Conservation (phyloP, 495 filamentous ascomycete genomes). For the Astrocystis sublimbata region DNA sequence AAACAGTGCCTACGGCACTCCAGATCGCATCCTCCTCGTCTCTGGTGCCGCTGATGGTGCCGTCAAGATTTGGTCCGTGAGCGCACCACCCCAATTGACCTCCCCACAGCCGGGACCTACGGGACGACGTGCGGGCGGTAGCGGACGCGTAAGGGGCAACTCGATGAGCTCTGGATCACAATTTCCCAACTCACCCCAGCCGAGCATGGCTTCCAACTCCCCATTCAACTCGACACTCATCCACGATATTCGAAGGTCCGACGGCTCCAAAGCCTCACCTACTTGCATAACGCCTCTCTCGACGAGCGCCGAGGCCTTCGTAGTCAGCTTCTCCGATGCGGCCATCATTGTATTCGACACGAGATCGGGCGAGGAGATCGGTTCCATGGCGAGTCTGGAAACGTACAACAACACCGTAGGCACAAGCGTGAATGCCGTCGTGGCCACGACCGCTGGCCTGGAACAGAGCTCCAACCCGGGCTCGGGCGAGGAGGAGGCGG, state of each 20-base stretch:
- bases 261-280: conserved; percentile 66
- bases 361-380: conserved; percentile 84
- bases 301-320: conserved; percentile 83
- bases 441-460: conserved; percentile 78
- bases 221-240: conserved; percentile 67
- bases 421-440: conserved; percentile 89
- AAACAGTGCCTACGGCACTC: conserved; percentile 65
- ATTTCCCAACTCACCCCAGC: conserved; percentile 88
- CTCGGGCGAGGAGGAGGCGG: conserved; percentile 54
- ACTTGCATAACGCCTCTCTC: conserved; percentile 91
- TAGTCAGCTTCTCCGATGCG: conserved; percentile 88
- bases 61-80: conserved; percentile 92
- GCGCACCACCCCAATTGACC: conserved; percentile 80
- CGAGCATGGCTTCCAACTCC: conserved; percentile 67
- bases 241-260: conserved; percentile 74
- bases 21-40: conserved; percentile 85
- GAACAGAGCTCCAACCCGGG: conserved; percentile 66
- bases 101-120: conserved; percentile 64
- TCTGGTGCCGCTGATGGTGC: conserved; percentile 90
- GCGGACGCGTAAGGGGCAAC: conserved; percentile 80
- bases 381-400: conserved; percentile 86
- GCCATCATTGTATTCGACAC: conserved; percentile 91
- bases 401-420: conserved; percentile 84
- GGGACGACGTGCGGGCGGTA: conserved; percentile 59
- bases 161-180: conserved; percentile 88